Base-by-base conservation (phyloP, 2,329 filamentous ascomycete genomes). In the Cladosporium sp. region DNA sequence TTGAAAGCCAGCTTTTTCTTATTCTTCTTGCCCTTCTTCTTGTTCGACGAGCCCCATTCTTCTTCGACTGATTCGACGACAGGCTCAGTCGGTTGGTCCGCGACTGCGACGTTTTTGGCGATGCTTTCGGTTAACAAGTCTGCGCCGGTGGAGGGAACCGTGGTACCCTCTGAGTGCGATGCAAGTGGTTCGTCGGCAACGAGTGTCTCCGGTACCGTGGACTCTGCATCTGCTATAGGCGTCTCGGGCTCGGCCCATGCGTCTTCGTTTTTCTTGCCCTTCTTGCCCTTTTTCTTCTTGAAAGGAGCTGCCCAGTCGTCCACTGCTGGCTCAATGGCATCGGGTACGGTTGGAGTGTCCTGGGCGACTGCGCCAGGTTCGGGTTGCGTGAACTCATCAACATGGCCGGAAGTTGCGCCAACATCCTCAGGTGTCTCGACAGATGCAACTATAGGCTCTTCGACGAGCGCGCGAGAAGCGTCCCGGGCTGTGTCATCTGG, bases 1-100 rank as follows among this genome's bases (percentile, higher is more conserved):
- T 23, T 46, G 8, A 30, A 56, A 43, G 28, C 53, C 11, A 32
- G 53, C n/a, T 32, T 56, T 30, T 56, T 56, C 53, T 56, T 56
- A 30, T 32, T 32, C 28, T 56, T 73, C 63, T 74, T 73, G 64
- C 69, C 68, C 62, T 71, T 72, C 62, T 68, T 71, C 51, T 46
- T 65, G 43, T 54, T 64, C 8, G 58, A 43, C 4, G 54, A 46
- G 13, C 61, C 65, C 64, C 66, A 68, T 23, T 63, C 65, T 34
- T 73, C 67, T 25, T 43, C 48, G 43, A 56, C 43, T 6, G 48
- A 25, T 18, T 51, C 48, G 16, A 18, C 23, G 25, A 28, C 48
- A 28, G 48, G 13, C 10, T 51, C 48, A 5, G 13, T 28, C 13
- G 32, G 30, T 18, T 28, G 51, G 3, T 16, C 32, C 5, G 28